Evolutionary conservation across 495 filamentous ascomycete species (phyloP), one percentile per base, ranked within the genome.

Genomic region (Aspergillus affinis): DNA sequence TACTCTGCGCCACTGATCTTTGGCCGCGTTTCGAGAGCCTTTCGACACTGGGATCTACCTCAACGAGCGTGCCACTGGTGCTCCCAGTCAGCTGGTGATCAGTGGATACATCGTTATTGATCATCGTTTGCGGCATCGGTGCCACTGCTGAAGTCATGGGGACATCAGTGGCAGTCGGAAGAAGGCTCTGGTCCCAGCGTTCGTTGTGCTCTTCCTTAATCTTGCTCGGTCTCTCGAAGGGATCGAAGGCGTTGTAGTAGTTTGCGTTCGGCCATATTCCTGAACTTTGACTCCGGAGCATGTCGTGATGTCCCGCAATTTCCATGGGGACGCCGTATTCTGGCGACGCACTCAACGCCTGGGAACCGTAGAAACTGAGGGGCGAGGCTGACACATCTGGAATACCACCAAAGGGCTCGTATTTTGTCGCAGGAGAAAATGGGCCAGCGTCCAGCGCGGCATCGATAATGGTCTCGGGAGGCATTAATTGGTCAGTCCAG

Each of bases 241-340:
- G 56, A 3, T 58, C 60, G 19, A 61, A 59, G 32, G 63, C 57
- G 23, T 60, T 68, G 4, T 67, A 66, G 51, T 56, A 48, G 20
- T 68, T 62, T 2, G 65, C 67, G 6, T 60, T 58, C 23, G 67
- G 55, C 75, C 73, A 75, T n/a, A 61, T 45, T 0, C 48, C 52
- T 27, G 62, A 46, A 30, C 58, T 20, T 5, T 69, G 63, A 6
- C 46, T 21, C 4, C 49, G 15, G 50, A 67, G 63, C 12, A 36
- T 44, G 19, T 64, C 48, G 2, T 63, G 63, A n/a, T 36, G 47
- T 9, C 51, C 20, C 4, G 29, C 48, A 29, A 64, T 21, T 7
- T 71, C 71, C 51, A 70, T 51, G 0, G 45, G 27, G 3, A 72
- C 61, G 21, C 64, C 63, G 54, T 72, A 71, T 26, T 62, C 67